Percentiles rank a stretch among this genome's conserved stretches.
Evolutionary conservation across 352 stramenopile genomes (phyloP).

Genomic region (Albugo candida): DNA sequence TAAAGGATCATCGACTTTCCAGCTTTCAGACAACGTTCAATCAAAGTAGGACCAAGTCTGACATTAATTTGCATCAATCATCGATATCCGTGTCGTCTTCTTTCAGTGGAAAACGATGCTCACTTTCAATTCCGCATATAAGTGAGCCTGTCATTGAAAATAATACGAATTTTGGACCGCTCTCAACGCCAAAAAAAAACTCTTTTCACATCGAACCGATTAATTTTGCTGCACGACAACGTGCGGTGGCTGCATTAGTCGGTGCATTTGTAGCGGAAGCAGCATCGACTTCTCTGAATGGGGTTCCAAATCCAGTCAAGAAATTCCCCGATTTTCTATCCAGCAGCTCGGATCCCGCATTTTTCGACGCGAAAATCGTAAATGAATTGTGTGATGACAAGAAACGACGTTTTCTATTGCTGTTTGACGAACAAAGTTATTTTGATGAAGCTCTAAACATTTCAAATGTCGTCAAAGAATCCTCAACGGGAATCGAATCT

Average conservation of each 20-base stretch:
- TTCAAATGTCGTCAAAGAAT: constrained; percentile 9
- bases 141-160: constrained; percentile 10
- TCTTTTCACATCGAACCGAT: no score
- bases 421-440: constrained; percentile 18
- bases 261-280: constrained; percentile 60
- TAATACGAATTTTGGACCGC: constrained; percentile 20
- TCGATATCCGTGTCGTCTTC: no score
- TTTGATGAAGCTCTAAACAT: no score
- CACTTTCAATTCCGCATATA: no score
- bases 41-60: no score
- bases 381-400: no score
- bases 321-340: constrained; percentile 55
- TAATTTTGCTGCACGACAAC: constrained; percentile 18
- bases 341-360: constrained; percentile 56
- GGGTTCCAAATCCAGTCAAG: constrained; percentile 56
- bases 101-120: no score
- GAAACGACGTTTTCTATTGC: no score
- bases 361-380: constrained; percentile 5
- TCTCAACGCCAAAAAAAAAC: constrained; percentile 13
- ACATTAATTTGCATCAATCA: constrained; percentile 10
- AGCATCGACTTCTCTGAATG: constrained; percentile 56
- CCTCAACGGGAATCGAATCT: constrained; percentile 55
- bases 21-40: no score
- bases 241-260: constrained; percentile 43
- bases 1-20: no score